phyloP scores from a whole-genome alignment of 2,329 filamentous ascomycete genomes.

The Periconia digitata region DNA sequence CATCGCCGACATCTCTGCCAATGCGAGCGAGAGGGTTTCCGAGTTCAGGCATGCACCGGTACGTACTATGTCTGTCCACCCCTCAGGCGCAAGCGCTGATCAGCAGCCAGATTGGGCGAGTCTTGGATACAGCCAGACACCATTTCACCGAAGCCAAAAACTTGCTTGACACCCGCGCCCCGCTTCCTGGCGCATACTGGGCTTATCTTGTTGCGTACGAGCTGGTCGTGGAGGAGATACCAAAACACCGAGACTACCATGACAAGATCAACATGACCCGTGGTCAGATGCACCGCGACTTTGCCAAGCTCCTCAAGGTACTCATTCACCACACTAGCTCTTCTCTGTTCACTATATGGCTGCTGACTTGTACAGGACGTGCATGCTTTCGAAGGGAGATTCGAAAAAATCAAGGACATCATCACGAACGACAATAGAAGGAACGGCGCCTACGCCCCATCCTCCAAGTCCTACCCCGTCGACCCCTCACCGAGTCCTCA shows the following conservation, averaged over 20 bases:
- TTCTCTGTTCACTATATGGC: neutral
- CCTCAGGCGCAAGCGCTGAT: slow-evolving; percentile 16
- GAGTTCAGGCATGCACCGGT: slow-evolving; percentile 32
- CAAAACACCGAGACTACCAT: slow-evolving; percentile 71
- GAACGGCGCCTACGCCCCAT: slow-evolving; percentile 54
- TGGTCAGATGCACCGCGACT: slow-evolving; percentile 52
- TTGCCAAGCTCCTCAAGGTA: slow-evolving; percentile 44
- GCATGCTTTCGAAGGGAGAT: slow-evolving; percentile 44
- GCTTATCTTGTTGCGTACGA: slow-evolving; percentile 83
- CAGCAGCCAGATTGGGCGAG: slow-evolving; percentile 38
- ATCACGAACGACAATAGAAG: slow-evolving; percentile 56
- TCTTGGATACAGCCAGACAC: slow-evolving; percentile 46
- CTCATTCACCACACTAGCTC: neutral
- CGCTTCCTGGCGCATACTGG: slow-evolving; percentile 73
- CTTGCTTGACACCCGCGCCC: slow-evolving; percentile 46
- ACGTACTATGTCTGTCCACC: slow-evolving; percentile 2
- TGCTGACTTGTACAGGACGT: slow-evolving; percentile 30
- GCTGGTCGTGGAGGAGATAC: slow-evolving; percentile 75
- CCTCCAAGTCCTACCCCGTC: neutral
- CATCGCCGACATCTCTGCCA: slow-evolving; percentile 48
- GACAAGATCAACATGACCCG: slow-evolving; percentile 62
- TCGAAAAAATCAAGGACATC: slow-evolving; percentile 52
- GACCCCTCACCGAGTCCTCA: slow-evolving; percentile 14
- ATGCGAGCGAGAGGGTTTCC: slow-evolving; percentile 41
- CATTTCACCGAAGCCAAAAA: slow-evolving; percentile 57